Evolutionary conservation across 2,329 filamentous ascomycete genomes (phyloP).

Genomic region (Beauveria varroae): DNA sequence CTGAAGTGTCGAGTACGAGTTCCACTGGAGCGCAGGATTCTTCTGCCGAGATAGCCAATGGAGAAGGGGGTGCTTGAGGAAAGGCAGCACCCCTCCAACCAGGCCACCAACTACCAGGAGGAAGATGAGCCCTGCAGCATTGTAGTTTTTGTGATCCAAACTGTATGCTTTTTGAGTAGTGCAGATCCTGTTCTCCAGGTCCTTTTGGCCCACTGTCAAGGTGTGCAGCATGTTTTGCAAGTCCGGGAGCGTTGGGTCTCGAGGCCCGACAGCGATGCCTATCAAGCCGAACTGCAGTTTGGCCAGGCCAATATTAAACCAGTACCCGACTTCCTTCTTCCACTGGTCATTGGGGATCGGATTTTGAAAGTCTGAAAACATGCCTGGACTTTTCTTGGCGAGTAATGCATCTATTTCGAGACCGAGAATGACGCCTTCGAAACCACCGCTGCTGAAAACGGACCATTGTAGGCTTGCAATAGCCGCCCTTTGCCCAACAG

Average conservation of each 20-base stretch:
- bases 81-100: not conserved
- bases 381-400: conserved; percentile 5
- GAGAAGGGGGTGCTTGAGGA: not conserved
- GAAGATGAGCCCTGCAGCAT: not conserved
- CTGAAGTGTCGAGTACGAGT: not conserved
- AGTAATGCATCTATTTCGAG: not conserved
- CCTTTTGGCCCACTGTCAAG: not conserved
- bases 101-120: not conserved
- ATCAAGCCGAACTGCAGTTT: conserved; percentile 10
- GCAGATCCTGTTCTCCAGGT: not conserved
- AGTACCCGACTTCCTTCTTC: conserved; percentile 11
- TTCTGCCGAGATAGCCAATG: not conserved
- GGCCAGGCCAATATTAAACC: conserved; percentile 12
- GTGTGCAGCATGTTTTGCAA: not conserved
- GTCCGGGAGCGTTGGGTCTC: conserved; percentile 3
- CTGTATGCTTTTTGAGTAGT: not conserved
- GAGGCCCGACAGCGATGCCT: conserved; percentile 5
- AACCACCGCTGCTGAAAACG: not conserved
- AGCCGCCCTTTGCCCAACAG: not conserved
- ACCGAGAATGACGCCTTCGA: conserved; percentile 3
- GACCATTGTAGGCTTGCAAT: not conserved
- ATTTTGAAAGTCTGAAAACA: not conserved
- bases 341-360: conserved; percentile 11
- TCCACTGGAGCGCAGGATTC: not conserved
- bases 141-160: not conserved